Conservation (phyloP, 129 eudicot species). For the Arctium lappa region DNA sequence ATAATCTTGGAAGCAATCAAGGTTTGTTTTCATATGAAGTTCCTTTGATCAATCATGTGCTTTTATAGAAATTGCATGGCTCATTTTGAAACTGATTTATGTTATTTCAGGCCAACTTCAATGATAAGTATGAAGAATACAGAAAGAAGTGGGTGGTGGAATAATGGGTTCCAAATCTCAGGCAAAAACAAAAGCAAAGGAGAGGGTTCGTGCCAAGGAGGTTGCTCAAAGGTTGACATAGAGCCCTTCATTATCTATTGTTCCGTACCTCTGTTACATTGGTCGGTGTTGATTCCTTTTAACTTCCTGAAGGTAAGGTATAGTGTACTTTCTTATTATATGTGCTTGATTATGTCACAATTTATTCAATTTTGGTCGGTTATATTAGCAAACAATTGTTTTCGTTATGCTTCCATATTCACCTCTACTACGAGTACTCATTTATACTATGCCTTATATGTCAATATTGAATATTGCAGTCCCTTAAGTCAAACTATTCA, state of each 20-base stretch:
- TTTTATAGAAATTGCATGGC: background rate
- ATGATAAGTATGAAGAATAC: constrained; percentile 74
- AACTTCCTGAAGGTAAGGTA: background rate
- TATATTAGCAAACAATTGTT: background rate
- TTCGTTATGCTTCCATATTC: background rate
- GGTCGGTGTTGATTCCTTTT: background rate
- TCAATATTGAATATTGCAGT: no score
- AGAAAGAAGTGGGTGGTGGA: constrained; percentile 91
- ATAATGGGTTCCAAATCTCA: constrained; percentile 87
- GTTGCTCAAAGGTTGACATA: constrained; percentile 72
- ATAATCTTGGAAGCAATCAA: constrained; percentile 83
- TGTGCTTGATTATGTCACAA: constrained; percentile 10
- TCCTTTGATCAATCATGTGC: background rate
- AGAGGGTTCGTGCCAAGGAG: constrained; percentile 76
- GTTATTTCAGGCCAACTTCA: constrained; percentile 69
- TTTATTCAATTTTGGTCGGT: constrained; percentile 12
- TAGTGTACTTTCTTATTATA: background rate
- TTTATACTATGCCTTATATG: no score
- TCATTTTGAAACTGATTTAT: background rate
- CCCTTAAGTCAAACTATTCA: no score
- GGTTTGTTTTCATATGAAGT: constrained; percentile 28
- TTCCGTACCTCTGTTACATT: background rate
- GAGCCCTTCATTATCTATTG: constrained; percentile 6
- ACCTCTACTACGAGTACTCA: no score
- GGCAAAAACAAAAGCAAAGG: constrained; percentile 81